These are phyloP conservation scores for Pseudozyma tsukubaensis DNA, from an alignment of 1,284 basidiomycete genomes.

Conservation along the genomic window DNA sequence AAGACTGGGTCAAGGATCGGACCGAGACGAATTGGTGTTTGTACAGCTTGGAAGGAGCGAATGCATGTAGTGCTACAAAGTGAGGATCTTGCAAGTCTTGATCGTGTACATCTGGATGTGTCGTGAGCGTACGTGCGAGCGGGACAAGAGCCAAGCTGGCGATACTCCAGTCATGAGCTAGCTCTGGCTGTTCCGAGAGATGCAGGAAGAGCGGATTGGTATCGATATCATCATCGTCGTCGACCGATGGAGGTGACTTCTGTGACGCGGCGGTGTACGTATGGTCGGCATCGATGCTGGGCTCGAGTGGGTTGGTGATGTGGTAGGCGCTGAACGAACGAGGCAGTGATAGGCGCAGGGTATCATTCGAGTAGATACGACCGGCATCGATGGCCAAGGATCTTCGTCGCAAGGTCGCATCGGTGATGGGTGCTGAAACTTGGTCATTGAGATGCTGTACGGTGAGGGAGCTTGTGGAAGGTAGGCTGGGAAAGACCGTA, in stretches of 20 bases:
- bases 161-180: constrained; percentile 23
- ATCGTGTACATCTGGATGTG: not conserved
- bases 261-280: not conserved
- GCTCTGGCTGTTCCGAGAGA: constrained; percentile 22
- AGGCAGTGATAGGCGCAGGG: constrained; percentile 9
- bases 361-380: constrained; percentile 1
- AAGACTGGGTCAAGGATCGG: constrained; percentile 16
- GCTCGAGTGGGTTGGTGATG: constrained; percentile 7
- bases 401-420: constrained; percentile 31
- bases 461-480: constrained; percentile 21
- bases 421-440: constrained; percentile 27
- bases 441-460: constrained; percentile 33
- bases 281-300: not conserved
- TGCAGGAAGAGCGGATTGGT: constrained; percentile 28
- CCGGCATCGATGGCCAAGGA: constrained; percentile 30
- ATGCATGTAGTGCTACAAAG: constrained; percentile 36
- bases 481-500: constrained; percentile 3
- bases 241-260: constrained; percentile 9
- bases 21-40: constrained; percentile 43
- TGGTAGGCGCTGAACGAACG: constrained; percentile 29
- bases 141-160: constrained; percentile 27
- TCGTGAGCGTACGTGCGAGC: constrained; percentile 17
- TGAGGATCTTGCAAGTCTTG: constrained; percentile 14
- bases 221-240: constrained; percentile 41
- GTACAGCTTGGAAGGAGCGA: constrained; percentile 39